Conservation (phyloP, 495 filamentous ascomycete species). For the Penicillium lividum region DNA sequence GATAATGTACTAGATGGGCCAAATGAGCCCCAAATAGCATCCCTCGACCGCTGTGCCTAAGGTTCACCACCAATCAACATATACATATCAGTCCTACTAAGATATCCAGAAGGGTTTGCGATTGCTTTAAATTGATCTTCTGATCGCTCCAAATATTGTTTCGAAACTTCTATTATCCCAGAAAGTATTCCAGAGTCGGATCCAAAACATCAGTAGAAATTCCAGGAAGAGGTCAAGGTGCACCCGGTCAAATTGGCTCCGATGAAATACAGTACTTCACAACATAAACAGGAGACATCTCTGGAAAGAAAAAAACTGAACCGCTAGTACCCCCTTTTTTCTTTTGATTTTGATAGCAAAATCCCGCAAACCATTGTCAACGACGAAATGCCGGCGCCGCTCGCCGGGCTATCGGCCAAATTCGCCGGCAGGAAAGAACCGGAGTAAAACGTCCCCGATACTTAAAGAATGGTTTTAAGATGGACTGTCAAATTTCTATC, state of each 20-base stretch:
- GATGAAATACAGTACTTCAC: neutral
- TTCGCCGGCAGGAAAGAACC: neutral
- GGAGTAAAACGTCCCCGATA: neutral
- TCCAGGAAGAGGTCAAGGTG: no score
- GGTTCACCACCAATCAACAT: no score
- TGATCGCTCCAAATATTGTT: neutral
- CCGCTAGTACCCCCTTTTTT: neutral
- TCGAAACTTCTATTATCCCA: neutral
- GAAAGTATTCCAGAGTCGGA: neutral
- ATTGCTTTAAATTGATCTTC: neutral
- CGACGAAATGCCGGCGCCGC: neutral
- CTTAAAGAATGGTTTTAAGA: neutral
- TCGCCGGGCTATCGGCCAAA: slow-evolving; percentile 2
- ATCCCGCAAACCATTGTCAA: slow-evolving; percentile 3
- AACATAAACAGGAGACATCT: neutral
- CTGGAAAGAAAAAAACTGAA: neutral
- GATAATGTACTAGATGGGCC: no score
- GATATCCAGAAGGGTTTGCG: neutral
- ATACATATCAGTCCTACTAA: neutral
- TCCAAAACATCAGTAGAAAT: no score
- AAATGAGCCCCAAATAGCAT: no score
- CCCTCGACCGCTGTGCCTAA: no score
- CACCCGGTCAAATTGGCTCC: neutral
- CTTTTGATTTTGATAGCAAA: neutral
- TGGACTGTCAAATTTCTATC: neutral